phyloP scores from a whole-genome alignment of 73 alveolate species.

The Paramecium primaurelia region DNA sequence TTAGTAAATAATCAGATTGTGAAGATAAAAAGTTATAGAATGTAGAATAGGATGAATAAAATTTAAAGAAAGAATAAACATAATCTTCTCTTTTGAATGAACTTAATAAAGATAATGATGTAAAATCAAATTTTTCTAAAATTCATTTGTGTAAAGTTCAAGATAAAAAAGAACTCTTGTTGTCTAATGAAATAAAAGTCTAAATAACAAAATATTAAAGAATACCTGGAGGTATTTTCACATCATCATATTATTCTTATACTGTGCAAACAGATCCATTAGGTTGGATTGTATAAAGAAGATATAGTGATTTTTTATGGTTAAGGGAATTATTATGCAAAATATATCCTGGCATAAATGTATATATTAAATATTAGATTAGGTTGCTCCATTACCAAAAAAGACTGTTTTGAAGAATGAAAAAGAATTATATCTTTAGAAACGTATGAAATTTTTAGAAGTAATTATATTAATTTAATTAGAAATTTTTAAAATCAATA shows the following conservation, averaged over 20 bases:
- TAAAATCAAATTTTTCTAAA: not conserved
- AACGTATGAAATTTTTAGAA: constrained; percentile 51
- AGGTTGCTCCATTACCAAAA: constrained; percentile 59
- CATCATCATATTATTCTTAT: constrained; percentile 43
- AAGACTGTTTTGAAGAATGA: constrained; percentile 23
- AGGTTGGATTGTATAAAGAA: constrained; percentile 74
- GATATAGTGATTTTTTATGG: constrained; percentile 70
- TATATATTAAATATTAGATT: not conserved
- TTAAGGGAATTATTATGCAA: constrained; percentile 71
- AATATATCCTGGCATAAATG: constrained; percentile 64
- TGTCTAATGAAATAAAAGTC: not conserved
- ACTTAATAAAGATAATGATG: not conserved
- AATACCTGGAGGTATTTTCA: constrained; percentile 50
- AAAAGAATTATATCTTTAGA: not conserved
- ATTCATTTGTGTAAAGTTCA: not conserved
- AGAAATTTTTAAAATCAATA: not conserved
- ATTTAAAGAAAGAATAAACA: not conserved
- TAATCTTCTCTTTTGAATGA: not conserved
- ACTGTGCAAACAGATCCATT: constrained; percentile 68
- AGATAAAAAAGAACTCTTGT: not conserved
- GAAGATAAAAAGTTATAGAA: not conserved
- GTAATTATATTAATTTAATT: not conserved
- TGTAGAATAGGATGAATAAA: not conserved
- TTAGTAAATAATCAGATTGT: not conserved
- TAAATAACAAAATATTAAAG: not conserved